A percentile compares a stretch with the other conserved stretches of the same genome.
Evolutionary conservation across 805 yeast species (phyloP).

Genomic region (Ogataea chonburiensis): DNA sequence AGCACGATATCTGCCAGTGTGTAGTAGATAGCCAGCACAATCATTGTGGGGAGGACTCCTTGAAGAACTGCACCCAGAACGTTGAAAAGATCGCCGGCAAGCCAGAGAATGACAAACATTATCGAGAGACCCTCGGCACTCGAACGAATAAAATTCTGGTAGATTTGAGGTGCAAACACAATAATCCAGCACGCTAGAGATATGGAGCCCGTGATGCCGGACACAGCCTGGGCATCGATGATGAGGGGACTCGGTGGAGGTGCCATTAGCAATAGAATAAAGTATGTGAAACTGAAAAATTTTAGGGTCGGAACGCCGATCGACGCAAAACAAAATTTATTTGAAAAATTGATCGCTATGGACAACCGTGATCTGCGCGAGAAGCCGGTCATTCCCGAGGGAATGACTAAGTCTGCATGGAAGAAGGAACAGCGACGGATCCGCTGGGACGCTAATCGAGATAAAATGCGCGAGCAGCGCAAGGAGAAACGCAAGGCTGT

Average conservation of each 20-base stretch:
- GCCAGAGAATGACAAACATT: slow-evolving; percentile 85
- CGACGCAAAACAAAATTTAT: slow-evolving; percentile 9
- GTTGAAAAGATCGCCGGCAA: slow-evolving; percentile 91
- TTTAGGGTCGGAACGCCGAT: slow-evolving; percentile 10
- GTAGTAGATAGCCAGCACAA: slow-evolving; percentile 86
- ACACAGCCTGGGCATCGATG: slow-evolving; percentile 65
- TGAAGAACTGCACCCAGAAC: slow-evolving; percentile 89
- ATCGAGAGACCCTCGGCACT: slow-evolving; percentile 89
- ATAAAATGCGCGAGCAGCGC: slow-evolving; percentile 51
- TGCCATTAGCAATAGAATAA: slow-evolving; percentile 36
- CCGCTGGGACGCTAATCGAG: slow-evolving; percentile 64
- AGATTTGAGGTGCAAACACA: slow-evolving; percentile 95
- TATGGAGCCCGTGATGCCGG: slow-evolving; percentile 81
- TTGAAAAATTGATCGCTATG: slow-evolving; percentile 5
- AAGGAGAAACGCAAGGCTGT: slow-evolving; percentile 53
- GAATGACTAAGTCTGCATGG: slow-evolving; percentile 85
- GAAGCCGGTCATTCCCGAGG: slow-evolving; percentile 59
- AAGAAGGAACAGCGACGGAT: slow-evolving; percentile 59
- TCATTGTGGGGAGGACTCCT: slow-evolving; percentile 92
- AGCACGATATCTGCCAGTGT: slow-evolving; percentile 87
- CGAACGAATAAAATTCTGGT: slow-evolving; percentile 83
- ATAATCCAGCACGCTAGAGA: slow-evolving; percentile 98
- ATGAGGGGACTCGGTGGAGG: slow-evolving; percentile 69
- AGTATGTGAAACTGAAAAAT: slow-evolving; percentile 6
- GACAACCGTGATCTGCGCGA: slow-evolving; percentile 4